These are phyloP conservation scores for Gossypium sturtianum DNA, from an alignment of 345 rosid species.

Conservation along the genomic window DNA sequence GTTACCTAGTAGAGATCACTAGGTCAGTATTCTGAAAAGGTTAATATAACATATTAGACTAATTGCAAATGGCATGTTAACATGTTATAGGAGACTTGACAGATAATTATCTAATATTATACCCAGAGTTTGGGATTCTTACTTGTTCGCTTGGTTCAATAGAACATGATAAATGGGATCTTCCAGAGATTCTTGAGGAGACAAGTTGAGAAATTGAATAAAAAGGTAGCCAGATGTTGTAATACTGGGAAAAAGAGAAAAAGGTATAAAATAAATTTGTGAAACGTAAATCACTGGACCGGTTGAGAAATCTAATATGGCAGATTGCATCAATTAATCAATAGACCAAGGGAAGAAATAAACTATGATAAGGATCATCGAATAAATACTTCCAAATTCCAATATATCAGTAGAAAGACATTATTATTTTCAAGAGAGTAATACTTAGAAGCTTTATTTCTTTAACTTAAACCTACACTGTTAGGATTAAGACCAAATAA, in stretches of 20 bases:
- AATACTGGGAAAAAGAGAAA: constrained; percentile 31
- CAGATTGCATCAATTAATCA: background rate
- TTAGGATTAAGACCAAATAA: background rate
- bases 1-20: background rate
- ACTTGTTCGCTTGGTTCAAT: constrained; percentile 44
- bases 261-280: background rate
- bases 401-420: background rate
- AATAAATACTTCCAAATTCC: background rate
- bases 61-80: background rate
- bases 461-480: background rate
- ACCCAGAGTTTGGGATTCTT: constrained; percentile 23
- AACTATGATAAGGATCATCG: background rate
- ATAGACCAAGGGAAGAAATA: background rate
- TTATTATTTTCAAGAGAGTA: background rate
- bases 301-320: background rate
- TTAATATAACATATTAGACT: background rate
- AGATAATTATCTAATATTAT: background rate
- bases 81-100: background rate
- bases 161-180: constrained; percentile 70
- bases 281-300: background rate
- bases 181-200: constrained; percentile 55
- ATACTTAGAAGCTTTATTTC: background rate
- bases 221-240: constrained; percentile 54
- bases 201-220: constrained; percentile 58
- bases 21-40: background rate